These are phyloP conservation scores for Cladophialophora immunda DNA, from an alignment of 2,329 filamentous ascomycete species.

Conservation along the genomic window DNA sequence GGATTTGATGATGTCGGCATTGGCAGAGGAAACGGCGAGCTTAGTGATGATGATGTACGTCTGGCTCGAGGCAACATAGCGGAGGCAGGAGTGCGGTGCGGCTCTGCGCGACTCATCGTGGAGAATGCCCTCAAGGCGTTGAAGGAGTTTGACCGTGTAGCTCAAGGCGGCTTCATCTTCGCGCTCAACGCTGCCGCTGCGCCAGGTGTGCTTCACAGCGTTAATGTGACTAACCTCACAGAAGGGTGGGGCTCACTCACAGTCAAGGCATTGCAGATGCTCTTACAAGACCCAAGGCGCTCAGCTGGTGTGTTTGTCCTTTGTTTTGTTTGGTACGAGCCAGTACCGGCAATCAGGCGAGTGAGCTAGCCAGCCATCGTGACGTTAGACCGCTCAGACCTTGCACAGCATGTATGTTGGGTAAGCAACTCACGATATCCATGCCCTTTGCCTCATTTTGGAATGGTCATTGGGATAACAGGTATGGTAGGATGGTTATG, in stretches of 20 bases:
- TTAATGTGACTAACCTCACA: conserved; percentile 19
- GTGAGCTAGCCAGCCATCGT: conserved; percentile 58
- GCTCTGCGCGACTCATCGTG: conserved; percentile 89
- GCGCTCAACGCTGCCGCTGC: conserved; percentile 61
- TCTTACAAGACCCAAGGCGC: conserved; percentile 68
- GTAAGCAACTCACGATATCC: conserved; percentile 54
- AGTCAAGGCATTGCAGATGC: conserved; percentile 67
- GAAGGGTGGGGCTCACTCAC: conserved; percentile 46
- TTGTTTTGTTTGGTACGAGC: conserved; percentile 58
- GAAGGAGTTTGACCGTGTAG: conserved; percentile 62
- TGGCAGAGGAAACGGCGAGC: conserved; percentile 83
- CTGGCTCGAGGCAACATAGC: conserved; percentile 84
- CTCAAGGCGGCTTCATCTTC: conserved; percentile 61
- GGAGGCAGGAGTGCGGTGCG: conserved; percentile 88
- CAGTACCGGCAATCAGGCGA: conserved; percentile 67
- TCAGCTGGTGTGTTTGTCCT: conserved; percentile 65
- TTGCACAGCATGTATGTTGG: conserved; percentile 27
- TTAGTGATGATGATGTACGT: conserved; percentile 90
- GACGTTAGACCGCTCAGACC: conserved; percentile 29
- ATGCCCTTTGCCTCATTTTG: conserved; percentile 43
- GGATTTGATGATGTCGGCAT: conserved; percentile 85
- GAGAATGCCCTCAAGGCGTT: conserved; percentile 72
- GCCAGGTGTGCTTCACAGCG: conserved; percentile 65
- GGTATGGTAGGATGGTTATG: conserved; percentile 10
- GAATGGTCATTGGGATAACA: conserved; percentile 6